phyloP scores from a whole-genome alignment of 139 green algal species.

The Chlorella sp. region DNA sequence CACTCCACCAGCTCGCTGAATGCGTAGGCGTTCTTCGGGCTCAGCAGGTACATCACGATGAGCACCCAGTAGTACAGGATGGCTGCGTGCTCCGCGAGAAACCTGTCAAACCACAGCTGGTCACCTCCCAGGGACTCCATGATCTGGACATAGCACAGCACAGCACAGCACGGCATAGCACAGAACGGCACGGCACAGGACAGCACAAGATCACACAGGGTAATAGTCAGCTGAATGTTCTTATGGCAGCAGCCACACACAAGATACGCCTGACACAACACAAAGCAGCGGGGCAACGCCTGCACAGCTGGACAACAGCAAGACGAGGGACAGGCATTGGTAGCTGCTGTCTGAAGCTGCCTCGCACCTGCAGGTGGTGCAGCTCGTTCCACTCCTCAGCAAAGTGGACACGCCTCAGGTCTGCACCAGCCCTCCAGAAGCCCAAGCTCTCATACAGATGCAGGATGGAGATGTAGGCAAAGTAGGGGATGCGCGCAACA shows the following conservation, averaged over 20 bases:
- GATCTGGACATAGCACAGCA: slow-evolving; percentile 80
- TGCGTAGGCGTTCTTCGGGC: too few species aligned
- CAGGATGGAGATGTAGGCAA: slow-evolving; percentile 89
- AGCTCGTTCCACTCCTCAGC: slow-evolving; percentile 90
- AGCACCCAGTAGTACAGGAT: not conserved
- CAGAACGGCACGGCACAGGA: too few species aligned
- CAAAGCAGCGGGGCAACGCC: too few species aligned
- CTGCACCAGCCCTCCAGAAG: slow-evolving; percentile 34
- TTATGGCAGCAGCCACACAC: too few species aligned
- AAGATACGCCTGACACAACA: too few species aligned
- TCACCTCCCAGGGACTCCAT: slow-evolving; percentile 96
- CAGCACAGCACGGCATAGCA: too few species aligned
- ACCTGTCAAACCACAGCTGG: slow-evolving; percentile 82
- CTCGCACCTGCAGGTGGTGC: slow-evolving; percentile 49
- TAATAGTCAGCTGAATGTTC: too few species aligned
- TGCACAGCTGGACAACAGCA: too few species aligned
- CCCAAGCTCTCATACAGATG: slow-evolving; percentile 87
- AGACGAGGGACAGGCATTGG: too few species aligned
- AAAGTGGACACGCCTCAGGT: slow-evolving; percentile 82
- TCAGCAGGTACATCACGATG: too few species aligned
- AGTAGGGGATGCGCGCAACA: slow-evolving; percentile 81
- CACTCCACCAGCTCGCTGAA: too few species aligned
- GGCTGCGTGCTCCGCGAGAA: slow-evolving; percentile 38
- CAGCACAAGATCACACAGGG: too few species aligned
- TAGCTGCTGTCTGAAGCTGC: not conserved